Evolutionary conservation across 202 grass and related monocot genomes (phyloP).

Genomic region (Setaria viridis): DNA sequence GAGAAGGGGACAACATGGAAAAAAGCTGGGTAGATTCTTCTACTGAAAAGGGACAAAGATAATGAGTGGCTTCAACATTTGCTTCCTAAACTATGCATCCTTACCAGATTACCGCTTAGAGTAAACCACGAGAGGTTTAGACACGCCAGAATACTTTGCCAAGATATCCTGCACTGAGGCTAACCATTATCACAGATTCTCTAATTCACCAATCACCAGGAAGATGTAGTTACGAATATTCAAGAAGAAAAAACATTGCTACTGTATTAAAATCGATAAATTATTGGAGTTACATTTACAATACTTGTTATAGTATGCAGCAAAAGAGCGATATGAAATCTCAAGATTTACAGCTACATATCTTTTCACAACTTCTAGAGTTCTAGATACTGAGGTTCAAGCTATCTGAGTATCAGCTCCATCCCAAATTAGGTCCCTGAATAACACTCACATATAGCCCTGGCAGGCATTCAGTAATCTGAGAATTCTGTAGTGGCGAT

Average conservation of each 20-base stretch:
- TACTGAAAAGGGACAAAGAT: neutral
- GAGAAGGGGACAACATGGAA: neutral
- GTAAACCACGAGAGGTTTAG: neutral
- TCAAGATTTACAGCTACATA: conserved; percentile 26
- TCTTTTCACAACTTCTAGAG: neutral
- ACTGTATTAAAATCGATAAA: neutral
- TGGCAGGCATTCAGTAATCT: neutral
- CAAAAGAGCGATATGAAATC: neutral
- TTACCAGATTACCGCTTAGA: neutral
- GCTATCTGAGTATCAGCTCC: conserved; percentile 13
- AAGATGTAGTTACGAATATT: neutral
- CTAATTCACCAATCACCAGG: neutral
- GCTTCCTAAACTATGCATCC: neutral
- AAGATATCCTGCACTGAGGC: neutral
- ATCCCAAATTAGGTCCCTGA: neutral
- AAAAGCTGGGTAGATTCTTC: neutral
- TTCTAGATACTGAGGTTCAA: neutral
- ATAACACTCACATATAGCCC: neutral
- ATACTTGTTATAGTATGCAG: neutral
- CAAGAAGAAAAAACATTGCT: neutral
- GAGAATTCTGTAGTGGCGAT: neutral
- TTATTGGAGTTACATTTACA: conserved; percentile 20
- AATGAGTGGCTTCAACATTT: conserved; percentile 10
- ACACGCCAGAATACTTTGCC: neutral
- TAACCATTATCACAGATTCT: neutral